These are phyloP conservation scores for Dothideomycetes sp. DNA, from an alignment of 2,329 filamentous ascomycete species.

Conservation along the genomic window DNA sequence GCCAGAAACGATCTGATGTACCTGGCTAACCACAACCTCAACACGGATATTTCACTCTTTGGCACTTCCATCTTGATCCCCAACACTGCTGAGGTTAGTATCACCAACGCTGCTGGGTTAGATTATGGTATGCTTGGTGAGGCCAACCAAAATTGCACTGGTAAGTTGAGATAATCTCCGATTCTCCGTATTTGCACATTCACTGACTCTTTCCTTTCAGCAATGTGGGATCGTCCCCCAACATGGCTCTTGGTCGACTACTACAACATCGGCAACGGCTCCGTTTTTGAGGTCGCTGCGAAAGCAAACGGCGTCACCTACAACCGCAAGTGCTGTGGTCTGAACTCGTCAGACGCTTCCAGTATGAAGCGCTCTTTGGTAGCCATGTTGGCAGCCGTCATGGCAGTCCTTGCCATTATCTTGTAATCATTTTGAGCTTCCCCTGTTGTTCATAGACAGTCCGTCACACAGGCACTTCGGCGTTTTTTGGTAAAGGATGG, in stretches of 20 bases:
- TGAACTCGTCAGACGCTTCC: constrained; percentile 4
- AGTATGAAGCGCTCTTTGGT: constrained; percentile 1
- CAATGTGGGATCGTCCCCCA: constrained; percentile 57
- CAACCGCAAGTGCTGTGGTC: constrained; percentile 49
- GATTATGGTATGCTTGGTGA: constrained; percentile 59
- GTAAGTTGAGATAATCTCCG: constrained; percentile 19
- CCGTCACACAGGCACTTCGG: too few relatives aligned
- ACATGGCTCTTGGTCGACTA: constrained; percentile 79
- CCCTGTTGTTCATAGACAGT: too few relatives aligned
- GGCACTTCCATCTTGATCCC: constrained; percentile 59
- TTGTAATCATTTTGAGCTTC: too few relatives aligned
- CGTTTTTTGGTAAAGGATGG: too few relatives aligned
- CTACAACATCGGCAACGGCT: constrained; percentile 62
- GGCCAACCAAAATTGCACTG: constrained; percentile 54
- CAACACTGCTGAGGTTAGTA: constrained; percentile 58
- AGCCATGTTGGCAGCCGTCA: background rate
- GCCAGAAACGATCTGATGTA: constrained; percentile 55
- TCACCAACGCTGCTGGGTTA: constrained; percentile 56
- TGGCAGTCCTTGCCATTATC: background rate
- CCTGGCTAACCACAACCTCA: constrained; percentile 85
- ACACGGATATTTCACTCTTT: constrained; percentile 62
- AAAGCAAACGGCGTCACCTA: constrained; percentile 65
- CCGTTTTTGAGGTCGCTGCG: constrained; percentile 68
- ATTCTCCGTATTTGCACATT: background rate
- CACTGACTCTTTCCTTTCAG: constrained; percentile 22